A percentile compares a stretch with the other conserved stretches of the same genome.
phyloP scores from a whole-genome alignment of 2,329 filamentous ascomycete species.

The Pseudocercospora cruenta region DNA sequence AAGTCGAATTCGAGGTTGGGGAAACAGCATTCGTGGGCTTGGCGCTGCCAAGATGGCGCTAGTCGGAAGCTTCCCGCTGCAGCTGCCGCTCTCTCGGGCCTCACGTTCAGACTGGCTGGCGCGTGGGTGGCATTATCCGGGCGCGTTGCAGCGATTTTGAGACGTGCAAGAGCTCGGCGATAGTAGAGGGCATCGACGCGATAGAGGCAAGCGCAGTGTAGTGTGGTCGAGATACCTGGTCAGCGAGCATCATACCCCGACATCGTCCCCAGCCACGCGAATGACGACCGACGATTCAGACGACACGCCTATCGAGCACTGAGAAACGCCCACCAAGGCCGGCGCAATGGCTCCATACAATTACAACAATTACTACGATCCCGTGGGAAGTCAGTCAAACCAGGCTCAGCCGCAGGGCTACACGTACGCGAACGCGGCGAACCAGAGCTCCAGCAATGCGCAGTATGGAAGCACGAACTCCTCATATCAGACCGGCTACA shows the following conservation, averaged over 20 bases:
- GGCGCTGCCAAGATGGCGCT: constrained; percentile 7
- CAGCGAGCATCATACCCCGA: neutral
- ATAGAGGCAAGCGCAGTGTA: neutral
- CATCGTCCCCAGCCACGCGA: constrained; percentile 8
- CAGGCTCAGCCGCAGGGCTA: constrained; percentile 28
- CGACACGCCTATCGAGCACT: constrained; percentile 3
- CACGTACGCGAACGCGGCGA: constrained; percentile 23
- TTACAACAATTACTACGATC: constrained; percentile 38
- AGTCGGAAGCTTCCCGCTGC: neutral
- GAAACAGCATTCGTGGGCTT: neutral
- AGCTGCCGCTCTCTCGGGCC: neutral
- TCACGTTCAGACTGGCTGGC: neutral
- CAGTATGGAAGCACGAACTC: constrained; percentile 25
- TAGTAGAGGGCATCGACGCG: neutral
- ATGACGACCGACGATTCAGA: constrained; percentile 3
- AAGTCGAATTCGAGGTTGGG: constrained; percentile 14
- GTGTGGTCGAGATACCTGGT: neutral
- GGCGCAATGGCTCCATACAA: constrained; percentile 36
- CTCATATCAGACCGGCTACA: constrained; percentile 22
- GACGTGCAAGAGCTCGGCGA: neutral
- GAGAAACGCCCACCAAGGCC: neutral
- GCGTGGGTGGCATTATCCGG: neutral
- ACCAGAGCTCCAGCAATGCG: constrained; percentile 14
- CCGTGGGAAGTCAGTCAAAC: constrained; percentile 38
- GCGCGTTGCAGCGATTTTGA: neutral